Evolutionary conservation across 2,329 filamentous ascomycete species (phyloP), one percentile per base, ranked within the genome.

Genomic region (Stemphylium lycopersici): DNA sequence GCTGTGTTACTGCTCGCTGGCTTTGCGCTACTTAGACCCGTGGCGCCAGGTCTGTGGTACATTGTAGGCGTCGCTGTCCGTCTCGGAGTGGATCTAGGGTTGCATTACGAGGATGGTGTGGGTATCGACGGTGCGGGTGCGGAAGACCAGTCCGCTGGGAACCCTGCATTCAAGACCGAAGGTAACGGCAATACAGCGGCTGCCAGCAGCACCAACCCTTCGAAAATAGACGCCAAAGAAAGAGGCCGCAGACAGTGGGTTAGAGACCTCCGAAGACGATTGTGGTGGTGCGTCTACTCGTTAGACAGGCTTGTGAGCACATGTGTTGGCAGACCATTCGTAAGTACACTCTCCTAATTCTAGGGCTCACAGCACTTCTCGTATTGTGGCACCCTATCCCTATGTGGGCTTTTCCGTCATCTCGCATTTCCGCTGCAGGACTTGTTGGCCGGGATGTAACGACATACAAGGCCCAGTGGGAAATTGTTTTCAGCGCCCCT

Each of bases 251-350:
- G 90, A 52, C 86, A 96, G 74, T 97, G 91, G 83, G 83, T 91
- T 34, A 87, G 93, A 48, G 95, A 98, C 73, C 83, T 96, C 59
- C 87, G 92, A 46, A 84, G 93, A 52, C 85, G 93, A 29, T 80
- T 98, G 12, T 98, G 93, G 92, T 98, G 95, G 93, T 96, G 92
- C 77, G 93, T 93, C 1, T 98, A 98, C 76, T 93, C 91, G 4
- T 86, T 98, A 50, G 93, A 98, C 75, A 86, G 93, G n/a, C 86
- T 98, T 4, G 93, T 98, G 45, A 95, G 91, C 68, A 93, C 91
- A 18, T 97, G 93, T 65, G 93, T 98, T 22, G 93, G 93, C 33
- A 83, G 93, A 50, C 95, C 93, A 6, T 96, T 97, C 68, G 93
- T 68, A 47, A 68, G 65, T 63, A 26, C 49, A 20, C 31, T 32